phyloP scores from a whole-genome alignment of 805 yeast species.

The Naumovozyma baii region DNA sequence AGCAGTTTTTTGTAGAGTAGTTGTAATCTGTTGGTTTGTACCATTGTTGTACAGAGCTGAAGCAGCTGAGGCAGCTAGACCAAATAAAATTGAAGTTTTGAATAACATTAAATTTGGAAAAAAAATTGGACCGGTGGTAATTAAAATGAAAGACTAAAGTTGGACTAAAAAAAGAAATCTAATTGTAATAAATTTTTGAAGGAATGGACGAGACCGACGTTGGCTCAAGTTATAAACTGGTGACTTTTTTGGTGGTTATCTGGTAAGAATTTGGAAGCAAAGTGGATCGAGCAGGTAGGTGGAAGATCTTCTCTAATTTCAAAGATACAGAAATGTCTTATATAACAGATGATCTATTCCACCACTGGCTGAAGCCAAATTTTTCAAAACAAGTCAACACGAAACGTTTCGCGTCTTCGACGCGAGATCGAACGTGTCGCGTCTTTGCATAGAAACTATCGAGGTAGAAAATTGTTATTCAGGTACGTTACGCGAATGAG shows the following conservation, averaged over 20 bases:
- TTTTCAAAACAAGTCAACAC: background rate
- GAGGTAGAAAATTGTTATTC: too few species aligned
- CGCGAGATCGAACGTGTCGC: too few species aligned
- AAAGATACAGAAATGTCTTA: background rate
- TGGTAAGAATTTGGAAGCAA: too few species aligned
- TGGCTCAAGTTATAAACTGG: constrained; percentile 7
- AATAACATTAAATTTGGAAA: constrained; percentile 5
- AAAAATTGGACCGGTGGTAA: too few species aligned
- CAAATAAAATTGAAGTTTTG: constrained; percentile 5
- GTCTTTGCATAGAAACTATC: too few species aligned
- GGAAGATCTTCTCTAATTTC: background rate
- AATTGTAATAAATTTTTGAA: constrained; percentile 2
- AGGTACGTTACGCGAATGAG: too few species aligned
- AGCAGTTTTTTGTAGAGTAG: constrained; percentile 6
- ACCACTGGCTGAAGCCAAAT: too few species aligned
- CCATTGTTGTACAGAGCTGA: constrained; percentile 15
- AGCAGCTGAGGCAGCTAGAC: constrained; percentile 8
- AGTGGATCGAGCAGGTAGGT: background rate
- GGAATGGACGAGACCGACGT: constrained; percentile 19
- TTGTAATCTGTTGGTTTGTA: constrained; percentile 5
- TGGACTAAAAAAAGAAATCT: constrained; percentile 2
- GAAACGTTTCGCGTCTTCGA: background rate
- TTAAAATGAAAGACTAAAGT: constrained; percentile 6
- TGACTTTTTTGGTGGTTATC: background rate
- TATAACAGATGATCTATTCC: too few species aligned